Evolutionary conservation across 2,329 filamentous ascomycete species (phyloP), one percentile per base, ranked within the genome.

Genomic region (Calonectria pteridis): DNA sequence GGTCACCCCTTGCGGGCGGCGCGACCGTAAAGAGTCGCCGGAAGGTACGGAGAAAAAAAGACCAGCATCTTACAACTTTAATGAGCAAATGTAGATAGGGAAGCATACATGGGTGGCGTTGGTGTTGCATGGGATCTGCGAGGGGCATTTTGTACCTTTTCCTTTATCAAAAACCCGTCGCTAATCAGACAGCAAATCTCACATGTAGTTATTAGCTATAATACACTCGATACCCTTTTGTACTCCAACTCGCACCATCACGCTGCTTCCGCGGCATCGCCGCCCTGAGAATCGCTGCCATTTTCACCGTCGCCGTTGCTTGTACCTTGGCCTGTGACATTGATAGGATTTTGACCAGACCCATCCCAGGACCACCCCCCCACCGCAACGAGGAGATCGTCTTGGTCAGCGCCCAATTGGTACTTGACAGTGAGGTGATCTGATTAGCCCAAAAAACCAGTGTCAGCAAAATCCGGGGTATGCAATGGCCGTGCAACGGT

Each of bases 1-100:
- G 88, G 87, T 0, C 89, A 90, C 77, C 88, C 89, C 0, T 80
- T 87, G 29, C 79, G 73, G 58, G 76, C 83, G 29, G 43, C 65
- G 4, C 23, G 55, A 29, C 46, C 37, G 23, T 40, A 37, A 46
- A 46, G 31, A n/a, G 37, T 2, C 35, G 23, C 23, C 55, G 55
- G 33, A 62, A 40, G n/a, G 3, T 40, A 26, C 33, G 55, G 55
- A 62, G 51, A 55, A 33, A 18, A 37, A 28, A 62, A 40, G 33
- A 28, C 26, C 23, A 29, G 55, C 35, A 37, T 62, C 33, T 62
- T 40, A 62, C 37, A 31, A 35, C 53, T 62, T 62, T 31, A 40
- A 70, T 55, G 46, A 50, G 59, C 11, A 29, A 62, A 51, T 55
- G 49, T 40, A 64, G 26, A 70, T 69, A 63, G 55, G n/a, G 18